phyloP scores from a whole-genome alignment of 495 filamentous ascomycete genomes.

The Sordaria brevicollis region DNA sequence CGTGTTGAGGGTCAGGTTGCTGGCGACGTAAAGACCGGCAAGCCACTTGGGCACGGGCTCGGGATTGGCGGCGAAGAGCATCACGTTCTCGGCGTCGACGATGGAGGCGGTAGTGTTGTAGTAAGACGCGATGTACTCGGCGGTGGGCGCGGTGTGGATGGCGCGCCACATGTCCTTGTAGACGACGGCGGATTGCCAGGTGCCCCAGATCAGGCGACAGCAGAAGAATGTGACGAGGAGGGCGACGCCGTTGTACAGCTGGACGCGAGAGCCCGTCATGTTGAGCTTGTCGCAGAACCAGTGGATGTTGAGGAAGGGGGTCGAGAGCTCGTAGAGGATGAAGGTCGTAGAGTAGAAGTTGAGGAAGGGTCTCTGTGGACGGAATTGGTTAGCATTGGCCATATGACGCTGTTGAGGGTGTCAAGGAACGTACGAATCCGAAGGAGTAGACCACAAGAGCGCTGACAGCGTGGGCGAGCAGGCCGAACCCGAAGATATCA shows the following conservation, averaged over 20 bases:
- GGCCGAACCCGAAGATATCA: conserved; percentile 74
- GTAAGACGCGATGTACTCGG: conserved; percentile 19
- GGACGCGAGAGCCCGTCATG: conserved; percentile 70
- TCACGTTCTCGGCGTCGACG: conserved; percentile 29
- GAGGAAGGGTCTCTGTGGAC: conserved; percentile 69
- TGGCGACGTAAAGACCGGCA: conserved; percentile 59
- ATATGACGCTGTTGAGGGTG: too few relatives aligned
- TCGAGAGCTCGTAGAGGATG: conserved; percentile 96
- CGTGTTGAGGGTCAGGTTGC: conserved; percentile 71
- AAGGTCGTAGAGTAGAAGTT: conserved; percentile 88
- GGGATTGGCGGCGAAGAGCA: conserved; percentile 34
- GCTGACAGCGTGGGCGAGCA: conserved; percentile 80
- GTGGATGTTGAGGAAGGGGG: conserved; percentile 91
- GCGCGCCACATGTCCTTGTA: conserved; percentile 73
- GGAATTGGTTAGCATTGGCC: background rate
- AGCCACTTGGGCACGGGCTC: conserved; percentile 69
- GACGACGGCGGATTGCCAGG: conserved; percentile 65
- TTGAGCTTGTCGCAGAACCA: conserved; percentile 99
- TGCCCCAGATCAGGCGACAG: conserved; percentile 87
- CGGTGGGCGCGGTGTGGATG: conserved; percentile 29
- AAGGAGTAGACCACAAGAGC: conserved; percentile 80
- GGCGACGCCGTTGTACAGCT: conserved; percentile 80
- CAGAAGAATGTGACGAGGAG: conserved; percentile 69
- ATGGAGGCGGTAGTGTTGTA: conserved; percentile 20
- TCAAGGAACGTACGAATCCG: conserved; percentile 68